These are phyloP conservation scores for Epichloe sylvatica DNA, from an alignment of 2,329 filamentous ascomycete genomes.

Conservation along the genomic window DNA sequence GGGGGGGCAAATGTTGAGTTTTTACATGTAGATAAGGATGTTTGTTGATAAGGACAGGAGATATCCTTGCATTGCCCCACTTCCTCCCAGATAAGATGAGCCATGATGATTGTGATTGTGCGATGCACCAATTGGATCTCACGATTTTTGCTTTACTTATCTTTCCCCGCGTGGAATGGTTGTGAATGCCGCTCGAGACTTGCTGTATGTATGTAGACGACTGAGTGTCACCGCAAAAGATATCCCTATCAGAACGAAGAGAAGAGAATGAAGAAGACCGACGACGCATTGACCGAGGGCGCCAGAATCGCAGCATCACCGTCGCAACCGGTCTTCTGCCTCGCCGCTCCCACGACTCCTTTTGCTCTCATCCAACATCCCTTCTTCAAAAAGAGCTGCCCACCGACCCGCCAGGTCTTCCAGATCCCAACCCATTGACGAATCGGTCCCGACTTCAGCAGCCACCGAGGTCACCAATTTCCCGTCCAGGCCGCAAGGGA, in stretches of 20 bases:
- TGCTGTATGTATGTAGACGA: no score
- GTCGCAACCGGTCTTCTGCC: neutral
- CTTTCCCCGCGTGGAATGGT: neutral
- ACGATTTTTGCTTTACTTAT: neutral
- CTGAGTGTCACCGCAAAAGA: no score
- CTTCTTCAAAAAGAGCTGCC: constrained; percentile 23
- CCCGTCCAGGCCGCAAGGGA: constrained; percentile 77
- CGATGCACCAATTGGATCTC: neutral
- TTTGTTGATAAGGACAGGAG: no score
- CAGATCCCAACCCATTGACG: constrained; percentile 14
- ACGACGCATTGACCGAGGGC: no score
- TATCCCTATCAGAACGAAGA: no score
- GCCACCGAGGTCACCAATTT: constrained; percentile 65
- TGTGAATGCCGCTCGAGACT: no score
- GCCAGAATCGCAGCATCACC: neutral
- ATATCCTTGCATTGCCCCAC: neutral
- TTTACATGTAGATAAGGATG: no score
- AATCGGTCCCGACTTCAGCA: constrained; percentile 27
- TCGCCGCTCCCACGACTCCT: constrained; percentile 9
- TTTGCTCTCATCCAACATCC: constrained; percentile 15
- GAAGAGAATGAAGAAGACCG: no score
- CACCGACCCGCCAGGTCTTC: constrained; percentile 17
- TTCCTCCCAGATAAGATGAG: neutral
- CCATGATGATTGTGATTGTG: no score
- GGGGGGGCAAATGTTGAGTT: no score